Evolutionary conservation across 2,329 filamentous ascomycete species (phyloP), one percentile per base, ranked within the genome.

Genomic region (Pseudogymnoascus sp.): DNA sequence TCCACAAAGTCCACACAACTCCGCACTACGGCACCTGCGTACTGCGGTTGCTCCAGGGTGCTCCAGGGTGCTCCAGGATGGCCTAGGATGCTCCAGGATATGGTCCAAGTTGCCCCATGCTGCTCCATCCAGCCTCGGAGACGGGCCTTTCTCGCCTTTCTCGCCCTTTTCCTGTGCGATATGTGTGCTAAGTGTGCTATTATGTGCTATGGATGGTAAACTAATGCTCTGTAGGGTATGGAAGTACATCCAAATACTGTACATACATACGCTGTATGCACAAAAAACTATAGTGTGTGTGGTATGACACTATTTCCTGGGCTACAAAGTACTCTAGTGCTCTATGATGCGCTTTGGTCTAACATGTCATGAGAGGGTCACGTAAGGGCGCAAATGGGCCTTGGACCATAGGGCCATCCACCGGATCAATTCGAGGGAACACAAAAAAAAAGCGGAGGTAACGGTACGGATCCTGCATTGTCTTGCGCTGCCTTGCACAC

Each of bases 361-460:
- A 33, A 56, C 50, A 56, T 56, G 50, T 56, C 46, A 56, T 56
- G 46, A 56, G 46, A 53, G 46, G 26, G 26, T 56, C 46, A 56
- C 46, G 46, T 56, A 56, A 56, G 46, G 46, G 26, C 46, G 44
- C 44, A 26, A 46, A 46, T 46, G 11, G 2, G 2, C 42, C 40
- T 21, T 37, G n/a, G 42, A 2, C 11, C 10, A 42, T 42, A 29
- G 44, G 21, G 44, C 26, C 46, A 56, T 56, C 46, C 46, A 56
- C 46, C 26, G 46, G 46, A 33, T 56, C 46, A 33, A 56, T 56
- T 56, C 46, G 26, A 56, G 46, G 46, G 46, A 56, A 53, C 23
- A 53, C 44, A 53, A 56, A 19, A 56, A 53, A 56, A 56, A 56
- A 56, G n/a, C n/a, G 46, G 46, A 56, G 46, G 46, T 56, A 56